A percentile compares a stretch with the other conserved stretches of the same genome.
Conservation (phyloP, 192 early-diverging fungal species). For the Radiomyces spectabilis region DNA sequence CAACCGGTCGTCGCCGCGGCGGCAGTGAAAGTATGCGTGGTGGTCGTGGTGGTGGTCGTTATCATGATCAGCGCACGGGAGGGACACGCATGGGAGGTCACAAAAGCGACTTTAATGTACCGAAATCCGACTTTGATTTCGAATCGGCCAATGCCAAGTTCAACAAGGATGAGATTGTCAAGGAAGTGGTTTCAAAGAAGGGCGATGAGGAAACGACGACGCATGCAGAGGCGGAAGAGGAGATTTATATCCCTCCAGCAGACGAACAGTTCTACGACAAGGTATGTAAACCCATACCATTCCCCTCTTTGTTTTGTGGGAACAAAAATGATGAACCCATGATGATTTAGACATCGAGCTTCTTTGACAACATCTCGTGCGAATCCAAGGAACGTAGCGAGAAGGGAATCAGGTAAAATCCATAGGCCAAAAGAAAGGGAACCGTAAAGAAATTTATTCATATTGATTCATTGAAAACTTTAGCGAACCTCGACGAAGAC, state of each 20-base stretch:
- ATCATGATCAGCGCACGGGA: no score
- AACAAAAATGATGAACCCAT: no score
- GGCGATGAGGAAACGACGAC: constrained; percentile 17
- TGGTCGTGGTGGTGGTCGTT: no score
- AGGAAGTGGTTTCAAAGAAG: constrained; percentile 53
- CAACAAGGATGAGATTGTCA: constrained; percentile 76
- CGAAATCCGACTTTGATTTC: constrained; percentile 90
- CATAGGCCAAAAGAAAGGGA: neutral
- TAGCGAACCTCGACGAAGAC: constrained; percentile 58
- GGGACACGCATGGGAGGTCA: no score
- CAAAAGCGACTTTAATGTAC: no score
- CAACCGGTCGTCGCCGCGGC: no score
- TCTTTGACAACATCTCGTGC: constrained; percentile 97
- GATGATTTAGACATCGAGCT: constrained; percentile 45
- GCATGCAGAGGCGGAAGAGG: constrained; percentile 39
- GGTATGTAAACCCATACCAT: no score
- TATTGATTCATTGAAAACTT: neutral
- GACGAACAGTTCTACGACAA: constrained; percentile 64
- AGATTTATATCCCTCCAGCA: constrained; percentile 41
- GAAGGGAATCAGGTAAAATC: constrained; percentile 1
- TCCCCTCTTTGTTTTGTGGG: no score
- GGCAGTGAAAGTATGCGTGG: no score
- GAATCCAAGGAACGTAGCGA: constrained; percentile 62
- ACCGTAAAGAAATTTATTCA: neutral
- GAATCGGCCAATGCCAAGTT: constrained; percentile 91